Evolutionary conservation across 129 eudicot species (phyloP), one percentile per base, ranked within the genome.

Genomic region (Saposhnikovia divaricata): DNA sequence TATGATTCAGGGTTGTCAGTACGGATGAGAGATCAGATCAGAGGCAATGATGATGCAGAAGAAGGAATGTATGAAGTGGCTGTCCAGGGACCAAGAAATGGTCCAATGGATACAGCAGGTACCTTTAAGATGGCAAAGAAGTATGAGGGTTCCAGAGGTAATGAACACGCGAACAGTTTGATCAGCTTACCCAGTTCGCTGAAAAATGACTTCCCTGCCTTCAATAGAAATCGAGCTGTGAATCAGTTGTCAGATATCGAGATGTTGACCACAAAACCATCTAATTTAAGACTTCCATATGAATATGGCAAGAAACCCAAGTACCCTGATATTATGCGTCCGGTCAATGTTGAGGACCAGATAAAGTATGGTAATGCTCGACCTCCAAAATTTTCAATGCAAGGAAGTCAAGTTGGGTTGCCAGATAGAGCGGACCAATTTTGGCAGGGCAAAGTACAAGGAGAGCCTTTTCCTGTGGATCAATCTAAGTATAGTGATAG

Each of bases 231-330:
- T 77, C 80, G 84, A 85, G 63, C 84, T 23, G 90, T 92, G 57
- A 92, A 91, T 83, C 88, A 89, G 82, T 81, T 96, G 66, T 92
- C 99, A 27, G 99, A 92, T 74, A 92, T 92, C 68, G 86, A 85
- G 83, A 87, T 92, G 55, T 84, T 96, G 69, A 90, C 98, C 81
- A 79, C 99, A 70, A 96, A 87, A 79, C 99, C 98, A 50, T 79
- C 93, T 69, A 85, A 83, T 83, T 51, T 81, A 31, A 88, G 91
- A 82, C 77, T 72, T 38, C 34, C 89, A 2, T 80, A 83, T 77
- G 95, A 87, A 75, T 83, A 85, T 75, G 90, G 89, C 37, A 90
- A 81, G 61, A 90, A 87, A 81, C 81, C 65, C 25, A 90, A 90
- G 77, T 86, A 79, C 78, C 77, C 81, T 44, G 90, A 85, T 23